Evolutionary conservation across 768 basidiomycete species (phyloP).

Genomic region (Clitopilus passeckerianus): DNA sequence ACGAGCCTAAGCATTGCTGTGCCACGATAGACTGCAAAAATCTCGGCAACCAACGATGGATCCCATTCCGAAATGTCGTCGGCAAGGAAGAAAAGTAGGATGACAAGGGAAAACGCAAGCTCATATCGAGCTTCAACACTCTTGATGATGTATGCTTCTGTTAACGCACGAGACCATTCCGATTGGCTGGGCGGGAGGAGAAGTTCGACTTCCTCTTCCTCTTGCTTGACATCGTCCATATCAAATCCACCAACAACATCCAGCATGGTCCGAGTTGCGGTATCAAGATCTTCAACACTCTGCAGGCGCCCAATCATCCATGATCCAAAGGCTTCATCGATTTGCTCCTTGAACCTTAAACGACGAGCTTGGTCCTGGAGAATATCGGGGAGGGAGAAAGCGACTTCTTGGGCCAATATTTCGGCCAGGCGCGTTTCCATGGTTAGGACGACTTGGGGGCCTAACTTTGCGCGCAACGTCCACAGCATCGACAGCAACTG

Average conservation of each 20-base stretch:
- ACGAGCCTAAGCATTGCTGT: constrained; percentile 66
- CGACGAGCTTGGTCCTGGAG: constrained; percentile 59
- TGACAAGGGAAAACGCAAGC: constrained; percentile 59
- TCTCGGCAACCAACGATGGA: constrained; percentile 59
- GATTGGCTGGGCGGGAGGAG: constrained; percentile 50
- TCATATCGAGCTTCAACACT: constrained; percentile 75
- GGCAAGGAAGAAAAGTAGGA: constrained; percentile 66
- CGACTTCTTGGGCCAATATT: constrained; percentile 71
- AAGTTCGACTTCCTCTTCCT: constrained; percentile 66
- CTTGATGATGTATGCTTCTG: constrained; percentile 55
- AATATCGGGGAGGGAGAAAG: constrained; percentile 74
- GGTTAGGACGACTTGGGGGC: constrained; percentile 46
- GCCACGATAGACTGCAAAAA: constrained; percentile 78
- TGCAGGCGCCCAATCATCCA: constrained; percentile 62
- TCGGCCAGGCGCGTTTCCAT: constrained; percentile 59
- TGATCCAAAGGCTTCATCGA: constrained; percentile 55
- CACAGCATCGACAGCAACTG: constrained; percentile 57
- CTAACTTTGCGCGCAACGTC: constrained; percentile 58
- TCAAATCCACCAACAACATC: constrained; percentile 74
- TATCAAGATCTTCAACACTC: constrained; percentile 51
- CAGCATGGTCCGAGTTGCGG: constrained; percentile 49
- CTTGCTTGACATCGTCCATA: constrained; percentile 57
- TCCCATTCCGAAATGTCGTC: constrained; percentile 63
- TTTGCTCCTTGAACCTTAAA: constrained; percentile 43
- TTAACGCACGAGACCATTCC: constrained; percentile 58